Evolutionary conservation across 164 flowering plant genomes (phyloP), one percentile per base, ranked within the genome.

Genomic region (Berberis vulgaris): DNA sequence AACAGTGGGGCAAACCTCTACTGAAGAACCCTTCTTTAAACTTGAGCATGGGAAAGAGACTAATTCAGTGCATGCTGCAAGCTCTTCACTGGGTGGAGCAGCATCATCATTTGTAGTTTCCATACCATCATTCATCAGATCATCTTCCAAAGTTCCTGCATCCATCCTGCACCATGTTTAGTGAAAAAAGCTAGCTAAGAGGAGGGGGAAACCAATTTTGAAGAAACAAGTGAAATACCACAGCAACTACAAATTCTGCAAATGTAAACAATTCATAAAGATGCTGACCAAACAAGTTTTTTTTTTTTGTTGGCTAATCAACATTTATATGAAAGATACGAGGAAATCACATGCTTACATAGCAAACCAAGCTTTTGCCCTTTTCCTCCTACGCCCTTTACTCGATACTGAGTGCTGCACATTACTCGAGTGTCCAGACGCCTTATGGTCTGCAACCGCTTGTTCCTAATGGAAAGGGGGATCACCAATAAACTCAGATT

Each of bases 11-110:
- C 61, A 43, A 60, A 76, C 82, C 82, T 79, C 78, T 54, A 76
- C 78, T 42, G 69, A 53, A 13, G 75, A 65, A 49, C 68, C 76
- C 67, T 74, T 68, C 46, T 72, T 62, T 41, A 77, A 68, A 46
- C 9, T 50, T 9, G 67, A 66, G 73, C 75, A 66, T 13, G 73
- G 74, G 53, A 79, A 63, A 54, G 64, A 13, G 40, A 43, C 61
- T 45, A 59, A 3, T 62, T 80, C 79, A 38, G 59, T 54, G 44
- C 7, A n/a, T 60, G 59, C 62, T 61, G 70, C 45, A 47, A 65
- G 46, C n/a, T 63, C 60, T 46, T 67, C 59, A 40, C 64, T 47
- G 9, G 38, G 43, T 10, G 54, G 46, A 3, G 46, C 10, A 46
- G 8, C 49, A 61, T 59, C 61, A 61, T 45, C 68, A 56, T 45